phyloP scores from a whole-genome alignment of 441 rosid species.

The Eugenia klotzschiana region DNA sequence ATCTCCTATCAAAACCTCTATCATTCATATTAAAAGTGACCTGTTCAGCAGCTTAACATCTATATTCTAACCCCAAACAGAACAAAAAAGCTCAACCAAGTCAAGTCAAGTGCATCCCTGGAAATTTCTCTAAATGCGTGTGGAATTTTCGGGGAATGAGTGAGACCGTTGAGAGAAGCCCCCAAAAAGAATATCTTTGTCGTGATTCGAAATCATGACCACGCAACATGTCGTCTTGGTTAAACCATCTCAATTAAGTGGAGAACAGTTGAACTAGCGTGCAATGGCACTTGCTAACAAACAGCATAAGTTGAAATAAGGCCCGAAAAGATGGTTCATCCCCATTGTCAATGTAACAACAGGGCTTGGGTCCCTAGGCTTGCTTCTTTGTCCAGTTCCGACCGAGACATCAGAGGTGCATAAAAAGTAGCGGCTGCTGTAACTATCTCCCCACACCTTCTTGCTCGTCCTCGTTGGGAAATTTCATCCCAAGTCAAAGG shows the following conservation, averaged over 20 bases:
- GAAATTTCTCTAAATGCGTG: neutral
- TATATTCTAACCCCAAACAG: neutral
- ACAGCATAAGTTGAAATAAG: neutral
- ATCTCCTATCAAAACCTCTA: neutral
- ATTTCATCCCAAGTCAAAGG: neutral
- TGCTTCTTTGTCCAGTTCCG: neutral
- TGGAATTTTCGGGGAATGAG: neutral
- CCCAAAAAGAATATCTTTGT: neutral
- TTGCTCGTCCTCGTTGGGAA: neutral
- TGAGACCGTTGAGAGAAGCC: neutral
- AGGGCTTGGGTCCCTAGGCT: neutral
- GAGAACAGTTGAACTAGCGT: neutral
- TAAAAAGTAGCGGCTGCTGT: neutral
- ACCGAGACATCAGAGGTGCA: neutral
- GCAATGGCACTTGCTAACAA: neutral
- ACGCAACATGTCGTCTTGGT: neutral
- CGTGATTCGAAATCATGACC: neutral
- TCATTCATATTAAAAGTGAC: neutral
- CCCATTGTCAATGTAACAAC: neutral
- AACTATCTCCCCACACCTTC: neutral
- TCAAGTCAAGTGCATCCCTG: neutral
- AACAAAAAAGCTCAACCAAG: neutral
- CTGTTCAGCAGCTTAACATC: neutral
- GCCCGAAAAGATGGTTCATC: neutral
- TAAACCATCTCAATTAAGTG: neutral